Evolutionary conservation across 2,329 filamentous ascomycete genomes (phyloP).

Genomic region (Didymella keratinophila): DNA sequence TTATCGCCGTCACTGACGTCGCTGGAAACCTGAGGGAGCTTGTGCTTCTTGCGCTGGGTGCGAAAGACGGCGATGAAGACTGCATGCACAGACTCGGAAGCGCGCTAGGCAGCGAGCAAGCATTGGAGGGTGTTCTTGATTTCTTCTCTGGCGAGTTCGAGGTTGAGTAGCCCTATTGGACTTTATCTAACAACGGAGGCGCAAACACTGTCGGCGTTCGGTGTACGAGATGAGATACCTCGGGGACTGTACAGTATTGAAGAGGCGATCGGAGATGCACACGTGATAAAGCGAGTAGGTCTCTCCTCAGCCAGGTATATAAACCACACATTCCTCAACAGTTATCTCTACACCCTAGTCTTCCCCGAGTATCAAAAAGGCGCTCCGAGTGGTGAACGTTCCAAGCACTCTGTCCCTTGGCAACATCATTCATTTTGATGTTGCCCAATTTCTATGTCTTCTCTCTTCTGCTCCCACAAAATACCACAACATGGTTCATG

Average conservation of each 20-base stretch:
- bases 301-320: not conserved
- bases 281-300: not conserved
- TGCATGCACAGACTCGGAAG: slow-evolving; percentile 25
- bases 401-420: no score
- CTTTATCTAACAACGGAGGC: no score
- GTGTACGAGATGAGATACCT: slow-evolving; percentile 10
- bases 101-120: slow-evolving; percentile 33
- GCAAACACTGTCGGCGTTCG: slow-evolving; percentile 8
- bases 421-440: no score
- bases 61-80: slow-evolving; percentile 25
- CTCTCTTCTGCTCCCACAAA: no score
- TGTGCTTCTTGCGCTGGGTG: slow-evolving; percentile 37
- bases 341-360: no score
- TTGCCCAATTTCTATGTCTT: no score
- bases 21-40: slow-evolving; percentile 45
- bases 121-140: slow-evolving; percentile 33
- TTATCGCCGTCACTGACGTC: slow-evolving; percentile 44
- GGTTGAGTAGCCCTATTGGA: slow-evolving; percentile 27
- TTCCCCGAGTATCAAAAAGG: not conserved
- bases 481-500: no score
- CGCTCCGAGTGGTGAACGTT: no score
- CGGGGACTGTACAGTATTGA: not conserved
- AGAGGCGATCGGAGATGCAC: not conserved
- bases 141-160: slow-evolving; percentile 49
- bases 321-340: not conserved